Percentiles rank a stretch among this genome's conserved stretches.
phyloP scores from a whole-genome alignment of 352 stramenopile genomes.

The Elongisporangium prolatum region DNA sequence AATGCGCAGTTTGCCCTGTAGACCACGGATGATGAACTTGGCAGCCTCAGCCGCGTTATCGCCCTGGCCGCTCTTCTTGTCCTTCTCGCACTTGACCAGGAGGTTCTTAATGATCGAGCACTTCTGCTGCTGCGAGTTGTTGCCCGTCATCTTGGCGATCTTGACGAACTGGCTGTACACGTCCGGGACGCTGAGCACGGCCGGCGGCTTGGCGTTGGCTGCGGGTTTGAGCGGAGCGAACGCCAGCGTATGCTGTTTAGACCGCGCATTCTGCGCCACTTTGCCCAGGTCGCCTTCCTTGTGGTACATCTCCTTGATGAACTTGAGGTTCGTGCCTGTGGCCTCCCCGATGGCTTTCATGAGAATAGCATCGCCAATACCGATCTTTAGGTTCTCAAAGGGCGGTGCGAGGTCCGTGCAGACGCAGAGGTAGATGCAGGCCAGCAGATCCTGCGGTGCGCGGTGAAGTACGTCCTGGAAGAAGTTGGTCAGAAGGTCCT shows the following conservation, averaged over 20 bases:
- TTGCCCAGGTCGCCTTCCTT: constrained; percentile 96
- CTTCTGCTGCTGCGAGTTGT: constrained; percentile 96
- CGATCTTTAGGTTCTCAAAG: constrained; percentile 98
- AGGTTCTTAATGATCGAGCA: constrained; percentile 96
- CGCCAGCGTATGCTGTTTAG: constrained; percentile 92
- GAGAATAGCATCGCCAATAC: constrained; percentile 97
- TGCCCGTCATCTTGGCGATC: constrained; percentile 94
- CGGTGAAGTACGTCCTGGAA: constrained; percentile 75
- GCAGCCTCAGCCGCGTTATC: constrained; percentile 65
- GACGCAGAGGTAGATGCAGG: constrained; percentile 90
- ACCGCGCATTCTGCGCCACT: constrained; percentile 92
- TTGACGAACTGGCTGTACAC: constrained; percentile 89
- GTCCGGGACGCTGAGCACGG: constrained; percentile 80
- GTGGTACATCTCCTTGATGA: constrained; percentile 96
- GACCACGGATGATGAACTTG: constrained; percentile 98
- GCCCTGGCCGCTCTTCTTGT: constrained; percentile 51
- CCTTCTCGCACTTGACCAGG: constrained; percentile 90
- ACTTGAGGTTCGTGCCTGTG: constrained; percentile 85
- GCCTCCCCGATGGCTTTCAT: constrained; percentile 97
- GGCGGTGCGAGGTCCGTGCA: constrained; percentile 92
- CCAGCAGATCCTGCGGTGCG: constrained; percentile 79
- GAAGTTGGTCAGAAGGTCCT: constrained; percentile 83
- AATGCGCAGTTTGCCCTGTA: constrained; percentile 98
- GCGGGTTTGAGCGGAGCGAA: constrained; percentile 32
- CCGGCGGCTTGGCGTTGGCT: constrained; percentile 61